A percentile compares a stretch with the other conserved stretches of the same genome.
Conservation (phyloP, 2,329 filamentous ascomycete genomes). For the Aspergillus tubingensis region DNA sequence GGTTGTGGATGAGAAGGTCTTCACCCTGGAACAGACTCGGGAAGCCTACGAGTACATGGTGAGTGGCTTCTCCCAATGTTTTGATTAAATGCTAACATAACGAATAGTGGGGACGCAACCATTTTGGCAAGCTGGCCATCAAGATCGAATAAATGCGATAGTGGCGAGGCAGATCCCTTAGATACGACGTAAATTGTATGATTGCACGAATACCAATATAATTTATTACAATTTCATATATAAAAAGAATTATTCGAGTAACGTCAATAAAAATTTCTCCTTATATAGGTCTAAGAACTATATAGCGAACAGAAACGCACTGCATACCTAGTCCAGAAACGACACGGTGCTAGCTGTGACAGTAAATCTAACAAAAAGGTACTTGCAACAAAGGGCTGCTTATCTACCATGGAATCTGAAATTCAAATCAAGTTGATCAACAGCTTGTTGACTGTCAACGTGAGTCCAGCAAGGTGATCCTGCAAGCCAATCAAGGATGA, state of each 20-base stretch:
- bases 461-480: not conserved
- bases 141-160: conserved; percentile 36
- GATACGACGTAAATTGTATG: not conserved
- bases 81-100: conserved; percentile 20
- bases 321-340: no score
- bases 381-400: no score
- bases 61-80: conserved; percentile 18
- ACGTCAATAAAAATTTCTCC: no score
- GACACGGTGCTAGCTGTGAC: no score
- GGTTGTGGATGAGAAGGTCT: conserved; percentile 60
- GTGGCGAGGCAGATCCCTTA: no score
- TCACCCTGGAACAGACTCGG: conserved; percentile 53
- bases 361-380: no score
- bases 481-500: not conserved
- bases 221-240: not conserved
- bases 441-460: not conserved
- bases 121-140: conserved; percentile 59
- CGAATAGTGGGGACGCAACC: conserved; percentile 51
- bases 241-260: not conserved
- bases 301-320: no score
- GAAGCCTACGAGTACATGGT: conserved; percentile 59
- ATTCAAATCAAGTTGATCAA: not conserved
- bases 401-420: no score
- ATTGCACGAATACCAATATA: not conserved
- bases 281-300: no score